Conservation (phyloP, 352 stramenopile genomes). For the Pilasporangium apinafurcum region DNA sequence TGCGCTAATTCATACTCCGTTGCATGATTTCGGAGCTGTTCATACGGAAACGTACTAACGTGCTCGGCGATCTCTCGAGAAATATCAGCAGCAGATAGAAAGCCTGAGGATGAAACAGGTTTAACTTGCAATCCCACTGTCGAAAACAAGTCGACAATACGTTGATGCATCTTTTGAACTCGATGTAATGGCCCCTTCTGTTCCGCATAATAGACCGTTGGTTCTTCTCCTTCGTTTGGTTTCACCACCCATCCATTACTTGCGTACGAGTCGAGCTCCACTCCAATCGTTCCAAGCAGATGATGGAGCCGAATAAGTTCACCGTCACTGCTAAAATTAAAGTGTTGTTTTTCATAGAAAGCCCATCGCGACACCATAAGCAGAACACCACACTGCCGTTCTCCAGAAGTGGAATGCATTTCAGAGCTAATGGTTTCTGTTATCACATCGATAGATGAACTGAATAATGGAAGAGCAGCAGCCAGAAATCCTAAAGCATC, state of each 20-base stretch:
- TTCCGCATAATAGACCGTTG: slow-evolving; percentile 38
- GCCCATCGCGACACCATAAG: slow-evolving; percentile 49
- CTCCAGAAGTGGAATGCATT: slow-evolving; percentile 30
- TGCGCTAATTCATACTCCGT: slow-evolving; percentile 58
- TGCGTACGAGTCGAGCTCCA: slow-evolving; percentile 23
- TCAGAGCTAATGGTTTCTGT: slow-evolving; percentile 15
- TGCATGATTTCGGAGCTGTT: slow-evolving; percentile 17
- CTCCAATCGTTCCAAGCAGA: slow-evolving; percentile 17
- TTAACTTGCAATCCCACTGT: slow-evolving; percentile 23
- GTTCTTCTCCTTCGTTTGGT: background rate
- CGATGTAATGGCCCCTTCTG: slow-evolving; percentile 41
- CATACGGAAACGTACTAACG: slow-evolving; percentile 44
- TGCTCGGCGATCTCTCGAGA: slow-evolving; percentile 66
- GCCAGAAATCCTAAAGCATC: slow-evolving; percentile 47
- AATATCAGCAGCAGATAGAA: slow-evolving; percentile 23
- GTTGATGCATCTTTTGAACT: slow-evolving; percentile 41
- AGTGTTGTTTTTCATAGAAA: slow-evolving; percentile 23
- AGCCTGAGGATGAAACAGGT: background rate
- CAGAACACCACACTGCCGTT: slow-evolving; percentile 55
- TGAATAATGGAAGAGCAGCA: slow-evolving; percentile 17
- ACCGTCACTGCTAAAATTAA: slow-evolving; percentile 1
- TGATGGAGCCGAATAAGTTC: background rate
- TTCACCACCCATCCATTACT: slow-evolving; percentile 35
- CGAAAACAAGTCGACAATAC: slow-evolving; percentile 46
- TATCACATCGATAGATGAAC: slow-evolving; percentile 8